A percentile compares a stretch with the other conserved stretches of the same genome.
phyloP scores from a whole-genome alignment of 2,329 filamentous ascomycete genomes.

The Cladobotryum mycophilum region DNA sequence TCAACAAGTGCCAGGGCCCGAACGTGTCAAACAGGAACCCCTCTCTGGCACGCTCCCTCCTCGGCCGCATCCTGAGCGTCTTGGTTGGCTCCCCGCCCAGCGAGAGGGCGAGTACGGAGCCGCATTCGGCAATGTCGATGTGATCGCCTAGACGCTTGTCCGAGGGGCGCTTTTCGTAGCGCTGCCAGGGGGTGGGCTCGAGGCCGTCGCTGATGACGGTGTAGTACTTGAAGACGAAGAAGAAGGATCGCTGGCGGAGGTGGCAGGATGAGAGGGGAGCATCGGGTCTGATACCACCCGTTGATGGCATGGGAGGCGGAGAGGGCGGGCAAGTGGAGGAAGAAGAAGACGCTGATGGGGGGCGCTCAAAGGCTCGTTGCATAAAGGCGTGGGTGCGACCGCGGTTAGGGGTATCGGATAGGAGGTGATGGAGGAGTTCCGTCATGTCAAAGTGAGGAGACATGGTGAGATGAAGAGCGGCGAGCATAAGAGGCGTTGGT shows the following conservation, averaged over 20 bases:
- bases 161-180: conserved; percentile 41
- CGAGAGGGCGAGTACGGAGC: conserved; percentile 52
- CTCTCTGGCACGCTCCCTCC: conserved; percentile 41
- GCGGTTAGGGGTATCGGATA: conserved; percentile 39
- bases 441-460: conserved; percentile 55
- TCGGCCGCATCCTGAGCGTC: conserved; percentile 42
- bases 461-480: conserved; percentile 53
- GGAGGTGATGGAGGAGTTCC: conserved; percentile 49
- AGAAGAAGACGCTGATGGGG: conserved; percentile 14
- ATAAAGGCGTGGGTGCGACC: conserved; percentile 42
- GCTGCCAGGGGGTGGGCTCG: conserved; percentile 54
- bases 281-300: conserved; percentile 1
- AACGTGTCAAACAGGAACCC: conserved; percentile 54
- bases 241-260: conserved; percentile 49
- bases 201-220: conserved; percentile 52
- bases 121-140: conserved; percentile 54
- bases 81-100: conserved; percentile 46
- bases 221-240: conserved; percentile 61
- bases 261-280: conserved; percentile 20
- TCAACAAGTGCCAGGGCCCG: conserved; percentile 54
- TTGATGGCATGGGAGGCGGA: conserved; percentile 9
- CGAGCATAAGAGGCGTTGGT: conserved; percentile 54
- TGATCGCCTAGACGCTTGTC: conserved; percentile 39
- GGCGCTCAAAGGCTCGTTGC: conserved; percentile 40
- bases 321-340: conserved; percentile 13